phyloP scores from a whole-genome alignment of 1,284 basidiomycete genomes.

The Schizopora paradoxa region DNA sequence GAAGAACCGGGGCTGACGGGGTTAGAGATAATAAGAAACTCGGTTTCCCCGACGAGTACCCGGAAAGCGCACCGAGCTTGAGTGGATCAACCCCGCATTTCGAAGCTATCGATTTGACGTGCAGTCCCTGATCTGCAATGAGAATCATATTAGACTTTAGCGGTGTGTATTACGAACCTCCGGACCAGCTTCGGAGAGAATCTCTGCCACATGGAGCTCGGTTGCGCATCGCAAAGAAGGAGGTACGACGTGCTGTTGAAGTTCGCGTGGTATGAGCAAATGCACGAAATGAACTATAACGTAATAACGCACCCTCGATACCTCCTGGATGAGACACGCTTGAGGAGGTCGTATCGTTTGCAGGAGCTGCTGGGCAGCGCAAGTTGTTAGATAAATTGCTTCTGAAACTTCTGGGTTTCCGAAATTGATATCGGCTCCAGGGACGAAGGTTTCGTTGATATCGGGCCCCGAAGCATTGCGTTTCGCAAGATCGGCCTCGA shows the following conservation, averaged over 20 bases:
- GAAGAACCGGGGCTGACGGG: constrained; percentile 18
- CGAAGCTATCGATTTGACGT: constrained; percentile 3
- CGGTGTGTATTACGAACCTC: no score
- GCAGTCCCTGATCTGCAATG: constrained; percentile 1
- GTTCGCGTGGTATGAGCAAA: no score
- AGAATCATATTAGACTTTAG: no score
- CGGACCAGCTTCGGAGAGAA: constrained; percentile 12
- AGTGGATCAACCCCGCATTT: constrained; percentile 2
- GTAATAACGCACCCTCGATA: no score
- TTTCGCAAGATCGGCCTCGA: no score
- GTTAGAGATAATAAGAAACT: neutral
- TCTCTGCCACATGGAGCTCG: constrained; percentile 12
- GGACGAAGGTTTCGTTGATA: no score
- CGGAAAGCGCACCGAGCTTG: constrained; percentile 9
- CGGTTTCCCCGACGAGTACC: neutral
- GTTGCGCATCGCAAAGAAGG: constrained; percentile 8
- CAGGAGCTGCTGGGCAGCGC: constrained; percentile 11
- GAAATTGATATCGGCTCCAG: no score
- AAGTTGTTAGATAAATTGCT: no score
- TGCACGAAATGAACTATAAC: no score
- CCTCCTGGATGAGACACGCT: constrained; percentile 2
- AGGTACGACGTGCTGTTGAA: no score
- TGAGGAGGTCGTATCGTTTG: constrained; percentile 7
- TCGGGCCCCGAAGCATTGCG: no score
- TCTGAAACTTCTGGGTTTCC: no score